Conservation (phyloP, 805 yeast genomes). For the baker's yeast (Saccharomyces cerevisiae) region DNA sequence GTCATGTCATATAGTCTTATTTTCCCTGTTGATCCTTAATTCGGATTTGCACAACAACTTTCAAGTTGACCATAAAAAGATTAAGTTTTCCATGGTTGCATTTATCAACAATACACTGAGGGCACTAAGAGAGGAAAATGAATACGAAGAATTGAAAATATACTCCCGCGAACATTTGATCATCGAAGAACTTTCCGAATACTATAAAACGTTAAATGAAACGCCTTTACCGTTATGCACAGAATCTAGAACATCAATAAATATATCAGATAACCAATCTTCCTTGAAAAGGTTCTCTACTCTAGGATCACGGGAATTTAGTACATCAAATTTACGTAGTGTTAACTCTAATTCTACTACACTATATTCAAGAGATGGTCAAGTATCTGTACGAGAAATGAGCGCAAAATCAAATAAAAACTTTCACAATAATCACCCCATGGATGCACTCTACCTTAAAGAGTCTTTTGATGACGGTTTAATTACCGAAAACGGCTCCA, state of each 20-base stretch:
- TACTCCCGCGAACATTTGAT: conserved; percentile 7
- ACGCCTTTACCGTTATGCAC: conserved; percentile 19
- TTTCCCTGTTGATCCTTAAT: conserved; percentile 63
- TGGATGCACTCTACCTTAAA: conserved; percentile 17
- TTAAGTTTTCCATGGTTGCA: conserved; percentile 34
- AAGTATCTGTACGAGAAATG: neutral
- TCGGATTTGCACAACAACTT: conserved; percentile 63
- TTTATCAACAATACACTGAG: conserved; percentile 44
- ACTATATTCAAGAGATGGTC: conserved; percentile 6
- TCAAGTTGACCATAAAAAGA: conserved; percentile 22
- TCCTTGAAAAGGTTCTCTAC: neutral
- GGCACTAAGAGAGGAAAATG: conserved; percentile 33
- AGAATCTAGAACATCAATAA: neutral
- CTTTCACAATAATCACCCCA: conserved; percentile 18
- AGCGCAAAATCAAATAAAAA: conserved; percentile 20
- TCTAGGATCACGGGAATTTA: neutral
- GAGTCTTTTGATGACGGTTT: conserved; percentile 20
- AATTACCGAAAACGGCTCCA: conserved; percentile 8
- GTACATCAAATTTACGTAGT: conserved; percentile 1
- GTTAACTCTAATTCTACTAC: conserved; percentile 2
- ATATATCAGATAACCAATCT: neutral
- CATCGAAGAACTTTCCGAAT: conserved; percentile 13
- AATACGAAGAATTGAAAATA: conserved; percentile 7
- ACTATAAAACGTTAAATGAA: conserved; percentile 17
- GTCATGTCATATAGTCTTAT: conserved; percentile 64